These are phyloP conservation scores for Glomus cerebriforme DNA, from an alignment of 192 early-diverging fungal species.

Conservation along the genomic window DNA sequence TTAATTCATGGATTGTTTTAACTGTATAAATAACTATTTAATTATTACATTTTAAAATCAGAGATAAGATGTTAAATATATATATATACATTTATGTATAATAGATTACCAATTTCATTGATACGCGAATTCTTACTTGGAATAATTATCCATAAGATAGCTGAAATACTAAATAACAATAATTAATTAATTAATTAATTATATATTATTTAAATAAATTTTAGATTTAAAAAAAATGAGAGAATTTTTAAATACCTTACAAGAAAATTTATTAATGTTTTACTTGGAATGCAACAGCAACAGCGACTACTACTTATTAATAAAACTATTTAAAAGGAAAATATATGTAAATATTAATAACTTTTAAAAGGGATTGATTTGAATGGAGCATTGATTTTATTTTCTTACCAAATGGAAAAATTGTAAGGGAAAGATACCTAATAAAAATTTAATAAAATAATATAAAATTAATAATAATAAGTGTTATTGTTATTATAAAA, in stretches of 20 bases:
- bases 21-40: background rate
- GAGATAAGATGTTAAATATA: too few species aligned
- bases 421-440: background rate
- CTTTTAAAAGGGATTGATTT: too few species aligned
- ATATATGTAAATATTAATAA: background rate
- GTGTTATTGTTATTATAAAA: background rate
- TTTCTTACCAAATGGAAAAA: background rate
- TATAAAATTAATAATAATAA: too few species aligned
- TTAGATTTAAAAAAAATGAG: background rate
- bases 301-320: background rate
- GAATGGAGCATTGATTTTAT: too few species aligned
- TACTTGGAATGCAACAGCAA: background rate
- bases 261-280: background rate
- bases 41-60: too few species aligned
- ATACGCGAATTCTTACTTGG: background rate
- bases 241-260: background rate
- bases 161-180: background rate
- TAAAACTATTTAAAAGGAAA: background rate
- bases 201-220: too few species aligned
- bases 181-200: too few species aligned
- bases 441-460: background rate
- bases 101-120: too few species aligned
- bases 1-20: background rate
- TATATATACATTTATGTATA: too few species aligned
- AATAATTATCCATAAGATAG: background rate